Evolutionary conservation across 108 stramenopile species (phyloP).

Genomic region (Skeletonema potamos): DNA sequence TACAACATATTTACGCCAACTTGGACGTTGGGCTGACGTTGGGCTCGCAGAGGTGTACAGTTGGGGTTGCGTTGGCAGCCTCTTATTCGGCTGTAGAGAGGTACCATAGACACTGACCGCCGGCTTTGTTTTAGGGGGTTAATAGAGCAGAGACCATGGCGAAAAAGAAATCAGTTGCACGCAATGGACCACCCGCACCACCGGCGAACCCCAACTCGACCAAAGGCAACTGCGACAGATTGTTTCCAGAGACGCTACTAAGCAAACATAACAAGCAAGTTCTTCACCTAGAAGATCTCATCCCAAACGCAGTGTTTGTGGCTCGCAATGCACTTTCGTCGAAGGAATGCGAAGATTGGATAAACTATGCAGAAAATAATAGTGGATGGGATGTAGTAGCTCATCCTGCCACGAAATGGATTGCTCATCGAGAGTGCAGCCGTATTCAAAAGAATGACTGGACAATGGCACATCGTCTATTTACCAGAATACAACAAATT

Average conservation of each 20-base stretch:
- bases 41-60: too few species aligned
- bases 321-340: conserved; percentile 46
- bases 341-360: conserved; percentile 84
- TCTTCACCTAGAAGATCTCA: conserved; percentile 10
- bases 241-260: not conserved
- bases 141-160: too few species aligned
- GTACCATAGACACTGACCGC: too few species aligned
- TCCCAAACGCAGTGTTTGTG: conserved; percentile 45
- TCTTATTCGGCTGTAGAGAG: too few species aligned
- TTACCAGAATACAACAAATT: conserved; percentile 39
- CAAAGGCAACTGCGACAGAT: not conserved
- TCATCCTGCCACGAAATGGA: conserved; percentile 64
- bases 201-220: not conserved
- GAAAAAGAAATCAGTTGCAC: not conserved
- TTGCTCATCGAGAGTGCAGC: conserved; percentile 82
- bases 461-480: conserved; percentile 48
- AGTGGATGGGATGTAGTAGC: conserved; percentile 50
- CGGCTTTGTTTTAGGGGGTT: too few species aligned
- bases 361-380: conserved; percentile 62
- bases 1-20: too few species aligned
- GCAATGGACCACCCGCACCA: not conserved
- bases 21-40: too few species aligned
- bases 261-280: not conserved
- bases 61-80: too few species aligned
- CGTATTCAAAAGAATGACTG: conserved; percentile 54